Conservation (phyloP, 306 rosid genomes). For the Inga laurina region DNA sequence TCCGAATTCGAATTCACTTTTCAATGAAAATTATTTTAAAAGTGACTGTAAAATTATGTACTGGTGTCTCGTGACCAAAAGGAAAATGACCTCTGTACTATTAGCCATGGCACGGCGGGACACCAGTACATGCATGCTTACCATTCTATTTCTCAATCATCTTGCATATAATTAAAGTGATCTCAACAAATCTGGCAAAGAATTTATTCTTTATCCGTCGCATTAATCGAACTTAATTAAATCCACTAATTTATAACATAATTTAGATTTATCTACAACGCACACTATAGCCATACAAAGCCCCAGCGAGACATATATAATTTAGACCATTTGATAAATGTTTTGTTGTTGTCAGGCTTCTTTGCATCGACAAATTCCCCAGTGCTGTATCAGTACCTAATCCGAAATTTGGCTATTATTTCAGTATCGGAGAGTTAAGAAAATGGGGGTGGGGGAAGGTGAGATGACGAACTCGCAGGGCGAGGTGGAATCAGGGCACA, state of each 20-base stretch:
- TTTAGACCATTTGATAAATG: neutral
- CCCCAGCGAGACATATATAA: neutral
- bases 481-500: constrained; percentile 44
- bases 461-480: constrained; percentile 45
- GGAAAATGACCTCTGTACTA: neutral
- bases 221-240: neutral
- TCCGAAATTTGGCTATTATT: neutral
- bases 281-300: neutral
- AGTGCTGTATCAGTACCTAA: neutral
- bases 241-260: neutral
- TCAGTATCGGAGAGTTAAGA: neutral
- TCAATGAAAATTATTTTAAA: too few species aligned
- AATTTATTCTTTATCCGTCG: neutral
- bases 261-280: neutral
- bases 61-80: neutral
- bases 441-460: constrained; percentile 49
- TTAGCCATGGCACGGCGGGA: neutral
- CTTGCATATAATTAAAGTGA: neutral
- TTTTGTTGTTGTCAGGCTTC: neutral
- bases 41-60: too few species aligned
- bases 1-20: neutral
- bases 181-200: neutral
- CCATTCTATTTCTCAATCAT: neutral
- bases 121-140: neutral
- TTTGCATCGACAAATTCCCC: neutral